Base-by-base conservation (phyloP, 176 grass and related monocot genomes). In the Eremochloa ophiuroides region DNA sequence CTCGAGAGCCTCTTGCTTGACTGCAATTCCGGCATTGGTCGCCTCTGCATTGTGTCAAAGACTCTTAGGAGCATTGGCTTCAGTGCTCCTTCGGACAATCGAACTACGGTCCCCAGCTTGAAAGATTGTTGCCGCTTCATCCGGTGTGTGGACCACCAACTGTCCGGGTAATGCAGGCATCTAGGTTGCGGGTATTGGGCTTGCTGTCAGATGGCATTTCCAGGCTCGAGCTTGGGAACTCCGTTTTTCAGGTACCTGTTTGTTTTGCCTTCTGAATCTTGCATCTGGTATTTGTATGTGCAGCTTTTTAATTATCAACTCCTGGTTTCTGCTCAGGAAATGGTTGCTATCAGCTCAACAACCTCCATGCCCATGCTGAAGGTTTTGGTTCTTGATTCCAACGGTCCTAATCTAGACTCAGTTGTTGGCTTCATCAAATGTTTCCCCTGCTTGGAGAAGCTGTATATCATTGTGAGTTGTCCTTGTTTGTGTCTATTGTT, bases 91-190 rank as follows among this genome's bases (percentile, higher is more conserved):
- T 29, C 4, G 51, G 7, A 4, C 0, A 38, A 5, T 3, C 3
- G 0, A n/a, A 15, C 0, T 18, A 17, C 17, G 0, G 8, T 34
- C 69, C 80, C 12, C 28, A 22, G 8, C 68, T 82, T 22, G 68
- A 82, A 23, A 82, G 28, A 34, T 8, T 82, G 18, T 1, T 74
- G 2, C 22, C 58, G 0, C 63, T 37, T 22, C 1, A 4, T 74
- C 43, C 16, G 0, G 1, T 0, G 0, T 1, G 0, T 31, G 43
- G 26, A 0, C 14, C 42, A 0, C 26, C 6, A 22, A 20, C 26
- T 1, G 5, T 73, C 70, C 22, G 14, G 14, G 56, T 83, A 0
- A 48, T 65, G 29, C 17, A 6, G 9, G 69, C 80, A 4, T 70
- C 80, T 0, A 83, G 18, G 3, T 43, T 83, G 15, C 15, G 20